Evolutionary conservation across 2,329 filamentous ascomycete species (phyloP).

Genomic region (Penicillium sclerotigenum): DNA sequence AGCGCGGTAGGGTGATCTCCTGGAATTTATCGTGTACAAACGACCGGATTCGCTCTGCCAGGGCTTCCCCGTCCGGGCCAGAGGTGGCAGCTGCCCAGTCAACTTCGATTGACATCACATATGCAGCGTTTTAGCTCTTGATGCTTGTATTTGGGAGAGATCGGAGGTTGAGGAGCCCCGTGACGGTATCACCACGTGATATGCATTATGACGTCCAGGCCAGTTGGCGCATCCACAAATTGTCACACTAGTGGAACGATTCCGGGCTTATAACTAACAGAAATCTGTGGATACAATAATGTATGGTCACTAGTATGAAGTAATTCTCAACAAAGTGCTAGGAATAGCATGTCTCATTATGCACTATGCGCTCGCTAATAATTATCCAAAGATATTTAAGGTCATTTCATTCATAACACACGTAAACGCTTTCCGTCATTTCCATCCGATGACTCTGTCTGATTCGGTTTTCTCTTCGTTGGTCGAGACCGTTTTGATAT

Average conservation of each 20-base stretch:
- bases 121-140: conserved; percentile 13
- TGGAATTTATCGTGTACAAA: conserved; percentile 98
- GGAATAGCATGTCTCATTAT: neutral
- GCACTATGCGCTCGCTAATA: no score
- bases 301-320: no score
- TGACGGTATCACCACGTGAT: conserved; percentile 13
- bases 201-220: neutral
- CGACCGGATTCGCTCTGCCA: conserved; percentile 80
- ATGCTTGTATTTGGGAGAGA: conserved; percentile 2
- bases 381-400: neutral
- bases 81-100: conserved; percentile 92
- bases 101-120: conserved; percentile 90
- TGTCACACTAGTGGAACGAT: no score
- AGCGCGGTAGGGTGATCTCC: conserved; percentile 81
- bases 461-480: neutral
- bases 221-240: neutral
- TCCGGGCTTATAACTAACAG: no score
- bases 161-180: conserved; percentile 5
- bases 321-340: neutral
- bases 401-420: neutral
- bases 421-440: neutral
- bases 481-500: neutral
- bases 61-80: conserved; percentile 78
- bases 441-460: neutral
- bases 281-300: no score